Evolutionary conservation across 352 stramenopile genomes (phyloP), one percentile per base, ranked within the genome.

Genomic region (Phytophthora sp.): DNA sequence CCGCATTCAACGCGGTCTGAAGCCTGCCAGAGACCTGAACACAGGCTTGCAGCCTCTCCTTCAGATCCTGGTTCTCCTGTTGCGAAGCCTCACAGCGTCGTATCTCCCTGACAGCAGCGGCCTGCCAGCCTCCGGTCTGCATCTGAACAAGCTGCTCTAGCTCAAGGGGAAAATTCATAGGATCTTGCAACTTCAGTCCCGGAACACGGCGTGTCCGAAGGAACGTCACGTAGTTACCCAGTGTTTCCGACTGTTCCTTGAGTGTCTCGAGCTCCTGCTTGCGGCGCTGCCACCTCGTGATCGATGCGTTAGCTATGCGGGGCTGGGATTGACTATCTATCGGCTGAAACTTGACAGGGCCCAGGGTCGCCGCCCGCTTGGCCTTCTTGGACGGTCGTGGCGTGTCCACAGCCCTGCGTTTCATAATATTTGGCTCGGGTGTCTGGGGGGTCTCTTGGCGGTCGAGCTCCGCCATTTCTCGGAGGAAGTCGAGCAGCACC

Each of bases 381-480:
- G 24, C 18, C 45, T 58, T 65, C 26, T 65, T 65, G 8, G 24
- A 13, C 1, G 46, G 45, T 29, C 35, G 50, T 27, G 50, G 33
- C 3, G 59, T 50, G 31, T 54, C 41, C 11, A 35, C 8, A 2
- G 39, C 51, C 8, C 41, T 36, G 6, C 39, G 39, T 27, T 67
- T 67, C 4, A 20, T 7, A 9, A 9, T 23, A 13, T 33, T 67
- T 20, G 57, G 27, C 56, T 57, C 31, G 6, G 44, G 56, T 12
- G 30, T 57, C 31, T 9, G 39, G 16, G 47, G 57, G 13, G 15
- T 39, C 59, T 75, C 65, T 56, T 78, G 69, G 1, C 63, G 68
- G 42, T 80, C 73, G 27, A 74, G 66, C 58, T 76, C 69, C 33
- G 69, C 65, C 73, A 77, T 78, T 23, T 80, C 73, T 30, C 78